Percentiles rank a stretch among this genome's conserved stretches.
phyloP scores from a whole-genome alignment of 1,139 yeast genomes.

The Kodamaea fungicola region DNA sequence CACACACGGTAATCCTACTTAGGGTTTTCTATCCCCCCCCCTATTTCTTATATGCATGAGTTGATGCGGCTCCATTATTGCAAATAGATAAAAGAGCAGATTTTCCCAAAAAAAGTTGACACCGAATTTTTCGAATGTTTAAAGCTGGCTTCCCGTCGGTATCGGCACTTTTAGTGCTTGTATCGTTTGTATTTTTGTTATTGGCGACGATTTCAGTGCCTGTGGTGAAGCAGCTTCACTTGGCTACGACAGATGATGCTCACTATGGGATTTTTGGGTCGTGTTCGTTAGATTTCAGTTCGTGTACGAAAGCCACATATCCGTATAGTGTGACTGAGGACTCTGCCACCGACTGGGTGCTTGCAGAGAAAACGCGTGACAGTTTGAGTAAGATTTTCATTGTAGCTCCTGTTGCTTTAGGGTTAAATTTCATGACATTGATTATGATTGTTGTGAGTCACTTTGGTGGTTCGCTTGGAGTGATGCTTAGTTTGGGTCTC shows the following conservation, averaged over 20 bases:
- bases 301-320: conserved; percentile 30
- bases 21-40: too few species aligned
- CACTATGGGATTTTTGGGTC: conserved; percentile 87
- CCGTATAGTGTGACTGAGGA: conserved; percentile 26
- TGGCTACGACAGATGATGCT: conserved; percentile 39
- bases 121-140: conserved; percentile 12
- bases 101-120: not conserved
- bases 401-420: conserved; percentile 80
- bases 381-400: conserved; percentile 69
- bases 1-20: too few species aligned
- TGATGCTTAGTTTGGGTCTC: conserved; percentile 24
- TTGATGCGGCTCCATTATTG: not conserved
- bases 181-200: conserved; percentile 44
- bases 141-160: conserved; percentile 26
- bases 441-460: conserved; percentile 10
- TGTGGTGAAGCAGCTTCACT: conserved; percentile 31
- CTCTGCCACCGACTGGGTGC: conserved; percentile 23
- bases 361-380: conserved; percentile 51
- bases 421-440: conserved; percentile 53
- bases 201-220: conserved; percentile 53
- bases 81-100: not conserved
- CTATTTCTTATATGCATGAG: too few species aligned
- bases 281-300: conserved; percentile 41
- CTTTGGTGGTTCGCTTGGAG: conserved; percentile 5
- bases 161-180: conserved; percentile 27